Percentiles rank a stretch among this genome's conserved stretches.
These are phyloP conservation scores for Piedraia hortae DNA, from an alignment of 2,329 filamentous ascomycete genomes.

Conservation along the genomic window DNA sequence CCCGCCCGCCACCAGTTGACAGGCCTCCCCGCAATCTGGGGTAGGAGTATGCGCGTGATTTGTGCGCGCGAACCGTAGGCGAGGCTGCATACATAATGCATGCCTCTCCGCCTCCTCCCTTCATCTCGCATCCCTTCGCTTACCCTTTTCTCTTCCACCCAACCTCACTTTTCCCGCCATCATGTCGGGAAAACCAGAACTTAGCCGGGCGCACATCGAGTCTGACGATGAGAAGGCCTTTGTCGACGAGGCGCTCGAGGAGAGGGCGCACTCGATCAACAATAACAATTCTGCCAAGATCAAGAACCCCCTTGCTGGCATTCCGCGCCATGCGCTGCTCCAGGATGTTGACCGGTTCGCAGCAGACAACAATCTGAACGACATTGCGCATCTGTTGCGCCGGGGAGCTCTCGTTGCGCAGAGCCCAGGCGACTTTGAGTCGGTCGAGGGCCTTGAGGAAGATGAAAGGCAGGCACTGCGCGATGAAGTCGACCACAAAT, in stretches of 20 bases:
- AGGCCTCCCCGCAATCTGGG: no score
- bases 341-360: constrained; percentile 2
- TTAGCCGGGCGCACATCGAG: no score
- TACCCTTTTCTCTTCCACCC: no score
- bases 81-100: no score
- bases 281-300: background rate
- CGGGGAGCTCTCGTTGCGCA: constrained; percentile 24
- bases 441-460: constrained; percentile 17
- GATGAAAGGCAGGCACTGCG: constrained; percentile 17
- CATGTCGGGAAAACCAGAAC: no score
- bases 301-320: constrained; percentile 1
- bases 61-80: no score
- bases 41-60: no score
- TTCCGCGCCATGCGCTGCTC: constrained; percentile 1
- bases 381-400: constrained; percentile 13
- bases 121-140: no score
- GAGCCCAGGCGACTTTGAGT: constrained; percentile 20
- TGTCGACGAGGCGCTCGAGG: constrained; percentile 1
- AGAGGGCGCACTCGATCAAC: constrained; percentile 1
- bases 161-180: no score
- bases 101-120: no score
- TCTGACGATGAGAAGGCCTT: constrained; percentile 1
- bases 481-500: constrained; percentile 20
- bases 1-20: no score
- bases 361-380: constrained; percentile 1